phyloP scores from a whole-genome alignment of 768 basidiomycete genomes.

The Boletus subparvulus region DNA sequence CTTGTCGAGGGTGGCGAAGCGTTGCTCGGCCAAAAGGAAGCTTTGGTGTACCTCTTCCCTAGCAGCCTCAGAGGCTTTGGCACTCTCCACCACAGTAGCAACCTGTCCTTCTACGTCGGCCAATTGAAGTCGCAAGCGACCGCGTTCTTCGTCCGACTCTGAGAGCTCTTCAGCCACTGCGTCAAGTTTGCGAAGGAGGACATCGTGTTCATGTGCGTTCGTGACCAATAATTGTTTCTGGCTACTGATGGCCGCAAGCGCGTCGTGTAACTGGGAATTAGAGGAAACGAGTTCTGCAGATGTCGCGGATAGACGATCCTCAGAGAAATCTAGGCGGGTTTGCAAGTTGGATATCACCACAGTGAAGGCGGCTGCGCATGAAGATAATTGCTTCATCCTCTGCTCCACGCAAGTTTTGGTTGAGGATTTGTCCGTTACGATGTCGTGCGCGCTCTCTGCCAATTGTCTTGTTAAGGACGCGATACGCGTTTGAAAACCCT shows the following conservation, averaged over 20 bases:
- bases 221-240: conserved; percentile 15
- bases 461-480: conserved; percentile 29
- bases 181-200: conserved; percentile 35
- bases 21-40: conserved; percentile 36
- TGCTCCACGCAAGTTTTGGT: conserved; percentile 6
- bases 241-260: conserved; percentile 17
- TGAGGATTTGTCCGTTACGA: conserved; percentile 1
- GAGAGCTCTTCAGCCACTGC: conserved; percentile 36
- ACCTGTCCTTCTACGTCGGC: conserved; percentile 38
- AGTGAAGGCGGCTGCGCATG: conserved; percentile 35
- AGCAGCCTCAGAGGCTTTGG: conserved; percentile 34
- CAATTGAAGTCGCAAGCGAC: conserved; percentile 27
- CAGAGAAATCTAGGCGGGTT: conserved; percentile 26
- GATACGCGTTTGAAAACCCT: conserved; percentile 56
- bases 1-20: conserved; percentile 44
- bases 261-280: conserved; percentile 17
- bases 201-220: conserved; percentile 23
- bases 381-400: conserved; percentile 32
- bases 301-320: conserved; percentile 10
- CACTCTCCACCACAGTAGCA: conserved; percentile 30
- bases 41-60: conserved; percentile 36
- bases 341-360: conserved; percentile 43
- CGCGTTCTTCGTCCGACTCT: conserved; percentile 27
- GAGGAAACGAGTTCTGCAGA: conserved; percentile 15
- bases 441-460: conserved; percentile 22